Conservation (phyloP, 2,329 filamentous ascomycete genomes). For the Ambrosiella cleistominuta region DNA sequence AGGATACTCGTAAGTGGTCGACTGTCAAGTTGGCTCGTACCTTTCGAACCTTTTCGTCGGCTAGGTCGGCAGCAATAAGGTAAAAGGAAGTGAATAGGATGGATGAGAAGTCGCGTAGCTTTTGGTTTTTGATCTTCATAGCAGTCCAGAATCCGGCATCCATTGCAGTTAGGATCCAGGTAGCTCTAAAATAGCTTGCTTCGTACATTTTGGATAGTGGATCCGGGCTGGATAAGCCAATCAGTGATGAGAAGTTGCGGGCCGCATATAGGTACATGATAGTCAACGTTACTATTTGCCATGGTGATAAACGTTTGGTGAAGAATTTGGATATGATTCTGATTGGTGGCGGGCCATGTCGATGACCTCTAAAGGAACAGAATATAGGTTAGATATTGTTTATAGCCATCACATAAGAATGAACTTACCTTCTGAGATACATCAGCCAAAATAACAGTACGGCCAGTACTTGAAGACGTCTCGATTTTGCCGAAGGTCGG, state of each 20-base stretch:
- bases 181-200: conserved; percentile 81
- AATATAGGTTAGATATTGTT: background rate
- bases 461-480: conserved; percentile 79
- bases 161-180: conserved; percentile 86
- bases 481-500: conserved; percentile 75
- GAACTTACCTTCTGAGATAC: conserved; percentile 55
- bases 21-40: conserved; percentile 74
- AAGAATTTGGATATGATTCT: conserved; percentile 55
- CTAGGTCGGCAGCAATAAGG: conserved; percentile 77
- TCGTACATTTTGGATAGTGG: conserved; percentile 90
- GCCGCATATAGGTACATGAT: conserved; percentile 82
- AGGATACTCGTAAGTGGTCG: conserved; percentile 78
- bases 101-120: conserved; percentile 65
- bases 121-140: conserved; percentile 70
- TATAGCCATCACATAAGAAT: background rate
- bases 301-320: conserved; percentile 57
- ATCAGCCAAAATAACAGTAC: conserved; percentile 83
- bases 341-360: conserved; percentile 69
- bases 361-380: conserved; percentile 45
- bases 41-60: conserved; percentile 90
- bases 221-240: conserved; percentile 81
- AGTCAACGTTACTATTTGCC: conserved; percentile 76
- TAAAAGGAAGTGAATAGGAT: conserved; percentile 81
- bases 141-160: conserved; percentile 98
- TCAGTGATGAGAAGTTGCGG: conserved; percentile 83